Evolutionary conservation across 768 basidiomycete species (phyloP).

Genomic region (Suillus plorans): DNA sequence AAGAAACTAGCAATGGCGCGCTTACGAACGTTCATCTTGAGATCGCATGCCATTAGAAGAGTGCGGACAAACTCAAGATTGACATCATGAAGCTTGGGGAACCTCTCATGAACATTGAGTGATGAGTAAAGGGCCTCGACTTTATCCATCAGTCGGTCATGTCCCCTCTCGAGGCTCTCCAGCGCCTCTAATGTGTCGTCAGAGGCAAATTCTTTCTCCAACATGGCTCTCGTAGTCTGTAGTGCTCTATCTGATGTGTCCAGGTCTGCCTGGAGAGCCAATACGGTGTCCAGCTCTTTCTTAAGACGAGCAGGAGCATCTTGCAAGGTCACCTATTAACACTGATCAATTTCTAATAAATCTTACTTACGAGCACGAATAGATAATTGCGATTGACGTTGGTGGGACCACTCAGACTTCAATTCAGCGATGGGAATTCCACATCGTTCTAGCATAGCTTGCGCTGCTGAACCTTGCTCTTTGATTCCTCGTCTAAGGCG

Average conservation of each 20-base stretch:
- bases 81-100: constrained; percentile 7
- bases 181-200: constrained; percentile 16
- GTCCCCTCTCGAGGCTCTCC: constrained; percentile 13
- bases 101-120: constrained; percentile 9
- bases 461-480: constrained; percentile 6
- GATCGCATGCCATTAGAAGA: constrained; percentile 12
- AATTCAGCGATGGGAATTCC: neutral
- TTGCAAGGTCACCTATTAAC: neutral
- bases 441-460: neutral
- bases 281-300: constrained; percentile 32
- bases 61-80: constrained; percentile 7
- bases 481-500: constrained; percentile 19
- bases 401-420: constrained; percentile 1
- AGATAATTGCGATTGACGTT: constrained; percentile 6
- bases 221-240: constrained; percentile 2
- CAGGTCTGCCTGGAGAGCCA: constrained; percentile 31
- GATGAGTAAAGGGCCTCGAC: constrained; percentile 11
- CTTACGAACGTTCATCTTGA: constrained; percentile 27
- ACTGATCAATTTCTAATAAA: neutral
- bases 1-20: constrained; percentile 24
- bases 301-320: constrained; percentile 27
- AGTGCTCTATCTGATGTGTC: constrained; percentile 26
- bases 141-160: constrained; percentile 1
- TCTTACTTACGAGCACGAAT: constrained; percentile 4
- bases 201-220: constrained; percentile 10